Percentiles rank a stretch among this genome's conserved stretches.
These are phyloP conservation scores for Aureobasidium mangrovei DNA, from an alignment of 2,329 filamentous ascomycete genomes.

Conservation along the genomic window DNA sequence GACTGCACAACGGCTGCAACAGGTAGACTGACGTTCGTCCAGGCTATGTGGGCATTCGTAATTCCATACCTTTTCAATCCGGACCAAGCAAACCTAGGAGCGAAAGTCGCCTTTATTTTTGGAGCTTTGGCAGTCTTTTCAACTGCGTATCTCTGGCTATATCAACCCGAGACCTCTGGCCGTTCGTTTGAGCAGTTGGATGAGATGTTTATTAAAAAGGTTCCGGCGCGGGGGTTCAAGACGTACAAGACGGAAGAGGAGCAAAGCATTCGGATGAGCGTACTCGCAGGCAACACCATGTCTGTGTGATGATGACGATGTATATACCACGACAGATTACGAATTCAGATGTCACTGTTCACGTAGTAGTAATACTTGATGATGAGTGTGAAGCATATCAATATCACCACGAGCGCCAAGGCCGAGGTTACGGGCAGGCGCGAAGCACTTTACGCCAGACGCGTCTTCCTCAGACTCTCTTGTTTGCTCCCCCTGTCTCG, in stretches of 20 bases:
- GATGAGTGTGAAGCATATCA: too few species aligned
- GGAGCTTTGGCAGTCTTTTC: slow-evolving; percentile 26
- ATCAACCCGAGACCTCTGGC: slow-evolving; percentile 13
- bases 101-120: slow-evolving; percentile 36
- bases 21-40: slow-evolving; percentile 16
- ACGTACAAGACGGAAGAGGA: slow-evolving; percentile 2
- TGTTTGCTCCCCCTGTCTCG: neutral
- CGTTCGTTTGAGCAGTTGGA: slow-evolving; percentile 14
- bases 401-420: neutral
- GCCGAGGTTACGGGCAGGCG: neutral
- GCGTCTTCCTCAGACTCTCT: neutral
- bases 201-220: slow-evolving; percentile 14
- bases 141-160: neutral
- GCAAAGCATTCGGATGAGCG: neutral
- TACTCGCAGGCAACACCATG: neutral
- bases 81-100: slow-evolving; percentile 31
- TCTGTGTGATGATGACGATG: neutral
- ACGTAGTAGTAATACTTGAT: too few species aligned
- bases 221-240: slow-evolving; percentile 11
- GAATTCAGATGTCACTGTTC: too few species aligned
- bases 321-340: neutral
- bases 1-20: neutral
- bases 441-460: slow-evolving; percentile 9
- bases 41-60: slow-evolving; percentile 32
- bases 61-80: slow-evolving; percentile 33